These are phyloP conservation scores for Rhizopus delemar DNA, from an alignment of 371 early-diverging fungal genomes.

Conservation along the genomic window DNA sequence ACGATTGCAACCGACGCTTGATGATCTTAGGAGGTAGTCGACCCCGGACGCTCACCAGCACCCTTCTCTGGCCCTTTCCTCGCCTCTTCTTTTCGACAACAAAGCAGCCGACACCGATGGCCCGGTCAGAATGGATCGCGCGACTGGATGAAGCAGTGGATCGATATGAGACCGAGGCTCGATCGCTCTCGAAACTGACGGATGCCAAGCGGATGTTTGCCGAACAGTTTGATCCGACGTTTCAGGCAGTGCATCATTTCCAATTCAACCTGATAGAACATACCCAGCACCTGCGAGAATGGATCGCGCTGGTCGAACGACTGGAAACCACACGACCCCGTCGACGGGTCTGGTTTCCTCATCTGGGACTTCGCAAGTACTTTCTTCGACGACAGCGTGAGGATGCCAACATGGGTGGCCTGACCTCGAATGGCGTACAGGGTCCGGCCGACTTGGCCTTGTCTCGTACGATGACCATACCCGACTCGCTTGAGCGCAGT, in stretches of 20 bases:
- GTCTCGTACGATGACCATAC: conserved; percentile 16
- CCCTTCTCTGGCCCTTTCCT: conserved; percentile 46
- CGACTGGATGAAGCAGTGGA: neutral
- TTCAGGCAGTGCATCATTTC: conserved; percentile 19
- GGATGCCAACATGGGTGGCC: conserved; percentile 26
- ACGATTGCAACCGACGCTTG: conserved; percentile 20
- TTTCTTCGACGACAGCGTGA: conserved; percentile 16
- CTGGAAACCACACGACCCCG: conserved; percentile 23
- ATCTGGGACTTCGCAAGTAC: conserved; percentile 28
- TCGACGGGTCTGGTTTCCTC: conserved; percentile 28
- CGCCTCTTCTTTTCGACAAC: conserved; percentile 21
- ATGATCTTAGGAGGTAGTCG: conserved; percentile 11
- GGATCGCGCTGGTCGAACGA: conserved; percentile 21
- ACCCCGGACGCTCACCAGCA: conserved; percentile 22
- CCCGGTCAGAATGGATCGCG: neutral
- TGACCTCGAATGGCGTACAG: conserved; percentile 1
- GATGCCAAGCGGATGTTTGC: conserved; percentile 4
- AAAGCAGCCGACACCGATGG: neutral
- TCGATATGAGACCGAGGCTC: neutral
- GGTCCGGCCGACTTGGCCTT: conserved; percentile 11
- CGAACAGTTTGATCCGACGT: conserved; percentile 2
- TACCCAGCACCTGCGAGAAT: conserved; percentile 13
- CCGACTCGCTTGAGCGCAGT: neutral
- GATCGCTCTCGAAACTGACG: neutral
- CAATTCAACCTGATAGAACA: conserved; percentile 30